These are phyloP conservation scores for Cardamine chenopodiifolia DNA, from an alignment of 345 rosid species.

Conservation along the genomic window DNA sequence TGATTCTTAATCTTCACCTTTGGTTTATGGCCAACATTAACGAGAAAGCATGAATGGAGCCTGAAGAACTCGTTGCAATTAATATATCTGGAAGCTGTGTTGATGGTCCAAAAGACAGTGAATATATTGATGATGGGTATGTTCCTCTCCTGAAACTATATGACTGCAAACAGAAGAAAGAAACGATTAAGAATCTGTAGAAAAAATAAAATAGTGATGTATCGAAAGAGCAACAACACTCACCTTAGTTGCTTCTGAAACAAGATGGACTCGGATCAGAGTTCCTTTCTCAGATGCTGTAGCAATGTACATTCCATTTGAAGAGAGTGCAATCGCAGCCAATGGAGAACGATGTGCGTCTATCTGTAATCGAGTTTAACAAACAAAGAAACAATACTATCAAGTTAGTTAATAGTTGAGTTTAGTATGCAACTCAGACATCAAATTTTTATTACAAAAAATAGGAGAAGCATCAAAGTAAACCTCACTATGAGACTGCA, in stretches of 20 bases:
- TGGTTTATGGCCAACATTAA: constrained; percentile 62
- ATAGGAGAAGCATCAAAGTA: constrained; percentile 13
- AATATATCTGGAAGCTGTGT: constrained; percentile 72
- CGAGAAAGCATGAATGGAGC: constrained; percentile 80
- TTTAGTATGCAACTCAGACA: background rate
- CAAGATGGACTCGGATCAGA: constrained; percentile 77
- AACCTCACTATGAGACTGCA: constrained; percentile 87
- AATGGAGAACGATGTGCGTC: constrained; percentile 88
- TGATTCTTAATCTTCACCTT: constrained; percentile 52
- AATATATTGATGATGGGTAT: constrained; percentile 79
- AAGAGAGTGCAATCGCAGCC: constrained; percentile 78
- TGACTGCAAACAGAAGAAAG: constrained; percentile 49
- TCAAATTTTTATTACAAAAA: background rate
- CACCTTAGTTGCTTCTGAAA: constrained; percentile 88
- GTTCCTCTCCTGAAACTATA: constrained; percentile 91
- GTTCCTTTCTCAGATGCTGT: constrained; percentile 98
- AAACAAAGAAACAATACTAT: constrained; percentile 10
- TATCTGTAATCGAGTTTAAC: constrained; percentile 53
- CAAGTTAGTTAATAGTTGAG: background rate
- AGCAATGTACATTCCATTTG: constrained; percentile 83
- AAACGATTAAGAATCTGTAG: constrained; percentile 29
- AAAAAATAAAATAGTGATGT: background rate
- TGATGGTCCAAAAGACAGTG: constrained; percentile 88
- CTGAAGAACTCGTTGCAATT: constrained; percentile 82
- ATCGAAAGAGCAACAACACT: constrained; percentile 15